These are phyloP conservation scores for Coprinellus aureogranulatus DNA, from an alignment of 768 basidiomycete genomes.

Conservation along the genomic window DNA sequence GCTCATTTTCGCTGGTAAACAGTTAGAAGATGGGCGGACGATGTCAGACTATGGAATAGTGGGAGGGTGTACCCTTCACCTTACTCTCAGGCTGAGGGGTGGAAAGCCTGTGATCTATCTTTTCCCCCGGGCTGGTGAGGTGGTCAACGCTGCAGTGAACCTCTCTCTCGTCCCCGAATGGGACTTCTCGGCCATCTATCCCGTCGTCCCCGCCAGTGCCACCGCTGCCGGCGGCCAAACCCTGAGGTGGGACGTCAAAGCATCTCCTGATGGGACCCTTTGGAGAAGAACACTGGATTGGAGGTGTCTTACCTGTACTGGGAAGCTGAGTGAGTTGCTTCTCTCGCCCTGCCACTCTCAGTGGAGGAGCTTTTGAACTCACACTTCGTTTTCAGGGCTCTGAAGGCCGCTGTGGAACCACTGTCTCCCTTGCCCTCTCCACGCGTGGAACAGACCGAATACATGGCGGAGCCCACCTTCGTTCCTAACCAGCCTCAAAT, in stretches of 20 bases:
- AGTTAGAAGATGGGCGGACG: conserved; percentile 73
- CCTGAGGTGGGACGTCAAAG: conserved; percentile 34
- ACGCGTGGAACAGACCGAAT: neutral
- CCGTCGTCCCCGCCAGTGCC: conserved; percentile 25
- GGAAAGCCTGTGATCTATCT: conserved; percentile 39
- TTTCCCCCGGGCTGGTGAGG: conserved; percentile 25
- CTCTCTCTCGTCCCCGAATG: conserved; percentile 31
- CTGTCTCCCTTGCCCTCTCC: conserved; percentile 5
- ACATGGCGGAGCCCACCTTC: neutral
- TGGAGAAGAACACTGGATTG: conserved; percentile 23
- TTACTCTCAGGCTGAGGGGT: conserved; percentile 58
- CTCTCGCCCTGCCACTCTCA: neutral
- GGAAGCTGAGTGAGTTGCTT: conserved; percentile 36
- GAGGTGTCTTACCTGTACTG: conserved; percentile 37
- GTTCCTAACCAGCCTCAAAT: conserved; percentile 9
- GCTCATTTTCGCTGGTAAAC: conserved; percentile 74
- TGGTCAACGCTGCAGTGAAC: conserved; percentile 19
- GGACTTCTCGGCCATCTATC: conserved; percentile 35
- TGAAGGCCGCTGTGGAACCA: neutral
- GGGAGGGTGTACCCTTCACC: conserved; percentile 69
- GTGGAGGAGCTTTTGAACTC: too few relatives aligned
- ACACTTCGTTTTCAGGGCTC: too few relatives aligned
- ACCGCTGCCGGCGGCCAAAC: conserved; percentile 13
- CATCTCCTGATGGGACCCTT: conserved; percentile 27
- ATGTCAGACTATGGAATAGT: conserved; percentile 68